These are phyloP conservation scores for Trypanosoma mega DNA, from an alignment of 208 protist species.

Conservation along the genomic window DNA sequence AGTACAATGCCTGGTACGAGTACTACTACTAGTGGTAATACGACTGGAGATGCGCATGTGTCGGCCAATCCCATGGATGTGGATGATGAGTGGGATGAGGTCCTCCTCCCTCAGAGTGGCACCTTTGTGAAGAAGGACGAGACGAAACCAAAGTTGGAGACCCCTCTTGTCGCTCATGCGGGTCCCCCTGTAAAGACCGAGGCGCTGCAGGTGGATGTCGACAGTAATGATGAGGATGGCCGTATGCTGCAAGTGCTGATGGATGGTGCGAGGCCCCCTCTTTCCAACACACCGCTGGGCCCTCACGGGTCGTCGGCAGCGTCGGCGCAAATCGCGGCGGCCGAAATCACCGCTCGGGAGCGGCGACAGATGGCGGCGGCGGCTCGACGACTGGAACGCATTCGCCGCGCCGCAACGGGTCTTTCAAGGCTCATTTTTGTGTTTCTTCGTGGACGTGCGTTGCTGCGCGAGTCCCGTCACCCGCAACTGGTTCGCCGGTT, in stretches of 20 bases:
- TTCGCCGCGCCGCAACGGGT: conserved; percentile 48
- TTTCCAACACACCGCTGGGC: conserved; percentile 46
- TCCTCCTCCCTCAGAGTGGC: conserved; percentile 41
- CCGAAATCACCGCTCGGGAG: no score
- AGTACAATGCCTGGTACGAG: no score
- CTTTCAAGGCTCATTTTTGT: conserved; percentile 47
- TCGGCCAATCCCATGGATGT: conserved; percentile 27
- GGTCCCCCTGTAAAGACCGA: conserved; percentile 35
- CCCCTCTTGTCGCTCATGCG: background rate
- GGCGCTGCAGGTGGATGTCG: conserved; percentile 8
- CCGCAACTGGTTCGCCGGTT: conserved; percentile 45
- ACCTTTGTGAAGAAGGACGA: conserved; percentile 35
- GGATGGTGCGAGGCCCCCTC: conserved; percentile 47
- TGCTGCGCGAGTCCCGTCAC: conserved; percentile 66
- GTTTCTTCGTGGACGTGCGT: conserved; percentile 43
- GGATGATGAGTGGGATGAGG: conserved; percentile 86
- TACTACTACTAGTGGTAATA: background rate
- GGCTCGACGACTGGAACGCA: conserved; percentile 70
- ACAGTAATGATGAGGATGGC: background rate
- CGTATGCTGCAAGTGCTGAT: conserved; percentile 20
- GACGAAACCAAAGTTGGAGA: conserved; percentile 12
- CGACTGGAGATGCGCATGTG: background rate
- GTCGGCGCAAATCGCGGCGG: no score
- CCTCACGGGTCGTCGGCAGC: conserved; percentile 48
- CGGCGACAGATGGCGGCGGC: conserved; percentile 73